These are phyloP conservation scores for Hyphopichia burtonii DNA, from an alignment of 1,139 yeast genomes.

Conservation along the genomic window DNA sequence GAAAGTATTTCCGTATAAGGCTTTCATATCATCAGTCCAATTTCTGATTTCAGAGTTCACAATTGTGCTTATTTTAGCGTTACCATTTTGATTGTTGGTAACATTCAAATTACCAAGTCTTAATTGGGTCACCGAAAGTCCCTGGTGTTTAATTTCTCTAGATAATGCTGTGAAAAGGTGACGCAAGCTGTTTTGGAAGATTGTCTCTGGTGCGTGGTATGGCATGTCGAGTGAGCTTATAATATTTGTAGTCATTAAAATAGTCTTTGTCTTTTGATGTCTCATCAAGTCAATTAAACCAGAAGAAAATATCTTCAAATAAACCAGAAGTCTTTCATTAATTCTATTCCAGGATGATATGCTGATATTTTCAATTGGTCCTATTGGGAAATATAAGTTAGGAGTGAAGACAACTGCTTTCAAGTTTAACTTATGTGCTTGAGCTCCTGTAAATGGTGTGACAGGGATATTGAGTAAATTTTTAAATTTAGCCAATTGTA, in stretches of 20 bases:
- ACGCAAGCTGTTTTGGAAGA: slow-evolving; percentile 37
- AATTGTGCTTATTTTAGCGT: slow-evolving; percentile 27
- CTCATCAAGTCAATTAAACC: slow-evolving; percentile 62
- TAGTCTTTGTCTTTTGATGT: slow-evolving; percentile 41
- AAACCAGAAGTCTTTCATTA: slow-evolving; percentile 43
- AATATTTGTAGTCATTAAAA: slow-evolving; percentile 44
- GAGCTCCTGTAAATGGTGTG: slow-evolving; percentile 52
- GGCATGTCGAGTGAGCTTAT: slow-evolving; percentile 44
- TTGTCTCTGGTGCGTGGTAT: slow-evolving; percentile 50
- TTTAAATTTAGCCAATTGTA: slow-evolving; percentile 35
- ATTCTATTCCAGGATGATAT: slow-evolving; percentile 54
- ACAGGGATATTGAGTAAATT: slow-evolving; percentile 38
- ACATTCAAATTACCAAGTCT: slow-evolving; percentile 48
- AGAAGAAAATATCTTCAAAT: slow-evolving; percentile 51
- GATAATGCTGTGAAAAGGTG: slow-evolving; percentile 38
- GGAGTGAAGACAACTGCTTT: slow-evolving; percentile 64
- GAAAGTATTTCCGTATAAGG: slow-evolving; percentile 36
- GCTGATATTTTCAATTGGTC: slow-evolving; percentile 63
- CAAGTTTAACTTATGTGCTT: slow-evolving; percentile 51
- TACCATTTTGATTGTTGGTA: slow-evolving; percentile 27
- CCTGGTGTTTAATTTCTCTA: slow-evolving; percentile 42
- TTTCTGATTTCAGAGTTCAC: slow-evolving; percentile 39
- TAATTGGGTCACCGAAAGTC: slow-evolving; percentile 44
- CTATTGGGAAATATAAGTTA: slow-evolving; percentile 62
- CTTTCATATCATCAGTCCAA: slow-evolving; percentile 41